Evolutionary conservation across 108 stramenopile genomes (phyloP).

Genomic region (Fragilaria radians): DNA sequence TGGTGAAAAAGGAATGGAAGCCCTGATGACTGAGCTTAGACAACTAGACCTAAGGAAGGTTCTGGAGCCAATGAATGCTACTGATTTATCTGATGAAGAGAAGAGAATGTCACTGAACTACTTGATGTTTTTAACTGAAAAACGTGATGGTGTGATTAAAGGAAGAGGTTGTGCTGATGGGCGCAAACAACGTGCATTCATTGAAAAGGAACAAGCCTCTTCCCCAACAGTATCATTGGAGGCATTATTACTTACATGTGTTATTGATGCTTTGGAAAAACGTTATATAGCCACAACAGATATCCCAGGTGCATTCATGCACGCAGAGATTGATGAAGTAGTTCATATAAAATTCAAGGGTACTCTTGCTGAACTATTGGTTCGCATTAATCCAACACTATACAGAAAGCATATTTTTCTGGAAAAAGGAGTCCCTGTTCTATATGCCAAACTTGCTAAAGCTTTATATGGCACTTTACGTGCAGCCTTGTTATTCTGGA

Average conservation of each 20-base stretch:
- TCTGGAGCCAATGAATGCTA: too few species aligned
- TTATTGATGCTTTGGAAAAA: constrained; percentile 26
- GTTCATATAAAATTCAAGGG: constrained; percentile 8
- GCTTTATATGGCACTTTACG: constrained; percentile 17
- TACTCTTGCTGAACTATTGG: constrained; percentile 7
- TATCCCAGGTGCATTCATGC: constrained; percentile 35
- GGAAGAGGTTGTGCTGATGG: constrained; percentile 35
- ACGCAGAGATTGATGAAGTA: constrained; percentile 17
- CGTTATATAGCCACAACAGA: constrained; percentile 22
- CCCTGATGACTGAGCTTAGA: constrained; percentile 26
- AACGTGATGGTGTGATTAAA: too few species aligned
- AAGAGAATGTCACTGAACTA: too few species aligned
- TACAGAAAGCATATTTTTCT: constrained; percentile 10
- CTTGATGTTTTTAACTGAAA: too few species aligned
- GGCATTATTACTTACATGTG: constrained; percentile 17
- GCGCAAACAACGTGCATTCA: constrained; percentile 24
- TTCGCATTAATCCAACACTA: constrained; percentile 8
- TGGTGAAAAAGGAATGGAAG: constrained; percentile 20
- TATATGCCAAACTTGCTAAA: constrained; percentile 18
- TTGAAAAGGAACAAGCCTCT: constrained; percentile 21
- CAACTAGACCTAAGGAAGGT: constrained; percentile 24
- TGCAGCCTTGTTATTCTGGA: constrained; percentile 18
- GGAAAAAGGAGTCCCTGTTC: constrained; percentile 10
- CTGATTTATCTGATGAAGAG: too few species aligned
- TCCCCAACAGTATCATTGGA: constrained; percentile 35